Base-by-base conservation (phyloP, 768 basidiomycete species). In the Hydnum rufescens region DNA sequence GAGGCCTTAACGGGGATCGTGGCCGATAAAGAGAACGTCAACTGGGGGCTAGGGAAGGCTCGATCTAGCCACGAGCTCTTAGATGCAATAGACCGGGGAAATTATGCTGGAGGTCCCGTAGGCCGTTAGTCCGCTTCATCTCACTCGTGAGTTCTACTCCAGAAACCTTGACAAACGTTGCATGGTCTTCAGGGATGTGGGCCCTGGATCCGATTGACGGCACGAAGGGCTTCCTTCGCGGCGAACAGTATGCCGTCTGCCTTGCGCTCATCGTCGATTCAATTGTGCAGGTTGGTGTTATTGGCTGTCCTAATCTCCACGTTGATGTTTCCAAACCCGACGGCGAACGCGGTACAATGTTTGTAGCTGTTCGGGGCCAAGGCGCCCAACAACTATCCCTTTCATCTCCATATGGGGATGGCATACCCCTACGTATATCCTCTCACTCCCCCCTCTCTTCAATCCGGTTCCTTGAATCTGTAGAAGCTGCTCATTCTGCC, bases 171-270 rank as follows among this genome's bases (percentile, higher is more conserved):
- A 28, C 8, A 26, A 26, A 47, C 25, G 13, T 47, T 28, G 8
- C 8, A 13, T 47, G 44, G 26, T 52, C 32, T 51, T 30, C 47
- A 84, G 83, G 82, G 26, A 79, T 83, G 71, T 88, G 85, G 85
- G 83, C 82, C 1, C 75, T 86, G 49, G 83, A 85, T 63, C 82
- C 85, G 49, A 88, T 95, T 54, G 89, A 93, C 64, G 90, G 90
- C 4, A 95, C 89, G 5, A 88, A 87, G 62, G 90, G 89, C 1
- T 92, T 95, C 70, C 70, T 93, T 22, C 76, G 90, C 3, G 87
- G 87, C 3, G 87, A 82, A 54, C 90, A 95, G 64, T 95, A 88
- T 62, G 89, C 89, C 3, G 85, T 95, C 19, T 93, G 90, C 64
- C 66, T 95, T 5, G 81, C 88, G 0, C 69, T 95, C 52, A 77